A percentile compares a stretch with the other conserved stretches of the same genome.
Evolutionary conservation across 805 yeast species (phyloP).

Genomic region (Naumovozyma dairenensis): DNA sequence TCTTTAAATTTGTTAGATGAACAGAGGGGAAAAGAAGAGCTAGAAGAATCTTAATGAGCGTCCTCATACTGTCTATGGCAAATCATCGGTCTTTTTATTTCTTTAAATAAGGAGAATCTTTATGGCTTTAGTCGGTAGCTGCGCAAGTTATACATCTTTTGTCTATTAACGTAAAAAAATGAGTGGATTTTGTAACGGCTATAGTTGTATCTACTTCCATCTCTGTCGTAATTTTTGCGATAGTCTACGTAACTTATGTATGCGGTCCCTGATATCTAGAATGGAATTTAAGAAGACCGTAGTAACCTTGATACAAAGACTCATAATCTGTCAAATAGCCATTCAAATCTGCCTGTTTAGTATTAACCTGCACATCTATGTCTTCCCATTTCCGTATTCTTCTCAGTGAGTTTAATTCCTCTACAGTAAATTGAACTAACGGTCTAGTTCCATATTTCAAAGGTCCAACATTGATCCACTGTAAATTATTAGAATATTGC

Average conservation of each 20-base stretch:
- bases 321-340: conserved; percentile 60
- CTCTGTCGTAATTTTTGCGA: too few species aligned
- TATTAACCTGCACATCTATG: conserved; percentile 22
- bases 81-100: conserved; percentile 1
- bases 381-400: conserved; percentile 55
- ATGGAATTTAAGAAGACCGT: conserved; percentile 45
- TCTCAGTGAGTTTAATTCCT: conserved; percentile 55
- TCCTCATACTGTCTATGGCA: conserved; percentile 30
- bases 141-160: conserved; percentile 23
- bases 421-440: conserved; percentile 57
- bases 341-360: conserved; percentile 31
- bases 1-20: conserved; percentile 24
- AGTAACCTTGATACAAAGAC: conserved; percentile 71
- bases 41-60: conserved; percentile 27
- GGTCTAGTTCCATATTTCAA: conserved; percentile 85
- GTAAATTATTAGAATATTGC: conserved; percentile 36
- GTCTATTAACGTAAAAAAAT: not conserved
- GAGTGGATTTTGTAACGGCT: too few species aligned
- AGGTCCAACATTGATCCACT: conserved; percentile 91
- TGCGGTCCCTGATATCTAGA: conserved; percentile 5
- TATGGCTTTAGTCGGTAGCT: conserved; percentile 29
- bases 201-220: too few species aligned
- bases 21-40: conserved; percentile 34
- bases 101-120: conserved; percentile 10
- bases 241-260: too few species aligned